Evolutionary conservation across 345 rosid genomes (phyloP), one percentile per base, ranked within the genome.

Genomic region (Citrus sinensis): DNA sequence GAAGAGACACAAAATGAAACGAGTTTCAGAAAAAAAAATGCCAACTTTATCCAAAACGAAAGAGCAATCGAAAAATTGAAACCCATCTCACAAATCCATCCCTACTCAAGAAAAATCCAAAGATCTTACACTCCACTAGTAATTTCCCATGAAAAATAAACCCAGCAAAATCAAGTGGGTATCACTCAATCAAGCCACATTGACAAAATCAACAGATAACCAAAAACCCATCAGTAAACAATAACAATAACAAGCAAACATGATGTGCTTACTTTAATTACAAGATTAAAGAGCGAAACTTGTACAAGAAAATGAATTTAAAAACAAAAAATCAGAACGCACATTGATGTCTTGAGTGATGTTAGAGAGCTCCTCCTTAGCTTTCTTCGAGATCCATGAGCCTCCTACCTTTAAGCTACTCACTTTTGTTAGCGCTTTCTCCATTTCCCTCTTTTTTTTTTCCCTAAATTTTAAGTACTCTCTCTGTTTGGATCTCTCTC

Each of bases 331-430:
- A 14, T 13, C 35, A 20, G 39, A 27, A 55, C 13, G 17, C 25
- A 95, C 99, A 75, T 88, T 84, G 86, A 95, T 78, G 80, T 95
- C 99, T 70, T 87, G 93, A 73, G 95, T 79, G 75, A 95, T 92
- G 88, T 90, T 92, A 40, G 93, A 84, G 84, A 95, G 76, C 88
- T 95, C 99, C 76, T 89, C 93, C 83, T 92, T 93, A 66, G 99
- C 99, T 85, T 91, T 92, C 88, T 89, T 95, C 1, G 99, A 91
- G 89, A 95, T 90, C 99, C 99, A 95, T 5, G 87, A 87, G 71
- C 92, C 80, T 51, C 96, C 92, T 3, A 92, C 91, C 80, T 91
- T 96, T 46, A 96, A 88, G 92, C 98, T 94, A 80, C 86, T 85
- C 64, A 96, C 97, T 86, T 88, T 94, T 40, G 98, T 91, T 35